phyloP scores from a whole-genome alignment of 2,329 filamentous ascomycete species.

The Thermoascus crustaceus region DNA sequence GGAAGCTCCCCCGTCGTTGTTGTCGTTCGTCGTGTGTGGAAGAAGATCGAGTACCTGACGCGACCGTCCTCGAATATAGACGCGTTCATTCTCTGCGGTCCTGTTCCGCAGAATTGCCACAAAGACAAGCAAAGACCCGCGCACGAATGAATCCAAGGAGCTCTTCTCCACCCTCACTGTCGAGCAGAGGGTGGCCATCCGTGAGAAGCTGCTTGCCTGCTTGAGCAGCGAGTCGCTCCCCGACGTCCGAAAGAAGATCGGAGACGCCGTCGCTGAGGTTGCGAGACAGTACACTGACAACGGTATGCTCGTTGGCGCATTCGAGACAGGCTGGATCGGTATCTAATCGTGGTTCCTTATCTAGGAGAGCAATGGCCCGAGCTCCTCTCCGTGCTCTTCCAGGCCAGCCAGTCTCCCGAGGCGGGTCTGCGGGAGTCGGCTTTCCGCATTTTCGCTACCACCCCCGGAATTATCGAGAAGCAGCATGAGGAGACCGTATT shows the following conservation, averaged over 20 bases:
- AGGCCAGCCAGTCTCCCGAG: constrained; percentile 79
- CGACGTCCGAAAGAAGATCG: constrained; percentile 84
- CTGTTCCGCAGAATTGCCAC: constrained; percentile 90
- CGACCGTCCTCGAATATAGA: constrained; percentile 42
- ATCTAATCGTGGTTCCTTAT: constrained; percentile 10
- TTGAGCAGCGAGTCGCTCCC: constrained; percentile 65
- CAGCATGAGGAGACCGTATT: constrained; percentile 90
- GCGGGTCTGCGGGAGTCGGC: constrained; percentile 81
- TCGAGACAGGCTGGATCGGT: neutral
- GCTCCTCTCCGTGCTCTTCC: constrained; percentile 75
- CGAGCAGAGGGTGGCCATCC: constrained; percentile 68
- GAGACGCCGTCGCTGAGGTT: constrained; percentile 93
- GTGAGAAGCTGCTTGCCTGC: constrained; percentile 72
- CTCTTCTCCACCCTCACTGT: constrained; percentile 72
- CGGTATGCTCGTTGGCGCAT: constrained; percentile 48
- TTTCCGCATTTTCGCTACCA: constrained; percentile 91
- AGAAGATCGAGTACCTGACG: no score
- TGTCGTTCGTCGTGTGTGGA: no score
- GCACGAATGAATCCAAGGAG: constrained; percentile 64
- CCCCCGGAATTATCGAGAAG: constrained; percentile 89
- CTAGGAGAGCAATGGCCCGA: constrained; percentile 82
- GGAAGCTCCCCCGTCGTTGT: no score
- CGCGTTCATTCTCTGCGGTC: constrained; percentile 83
- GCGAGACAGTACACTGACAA: constrained; percentile 91
- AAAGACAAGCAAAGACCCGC: constrained; percentile 68